A percentile compares a stretch with the other conserved stretches of the same genome.
Evolutionary conservation across 2,329 filamentous ascomycete genomes (phyloP).

Genomic region (Trichoderma semiorbis): DNA sequence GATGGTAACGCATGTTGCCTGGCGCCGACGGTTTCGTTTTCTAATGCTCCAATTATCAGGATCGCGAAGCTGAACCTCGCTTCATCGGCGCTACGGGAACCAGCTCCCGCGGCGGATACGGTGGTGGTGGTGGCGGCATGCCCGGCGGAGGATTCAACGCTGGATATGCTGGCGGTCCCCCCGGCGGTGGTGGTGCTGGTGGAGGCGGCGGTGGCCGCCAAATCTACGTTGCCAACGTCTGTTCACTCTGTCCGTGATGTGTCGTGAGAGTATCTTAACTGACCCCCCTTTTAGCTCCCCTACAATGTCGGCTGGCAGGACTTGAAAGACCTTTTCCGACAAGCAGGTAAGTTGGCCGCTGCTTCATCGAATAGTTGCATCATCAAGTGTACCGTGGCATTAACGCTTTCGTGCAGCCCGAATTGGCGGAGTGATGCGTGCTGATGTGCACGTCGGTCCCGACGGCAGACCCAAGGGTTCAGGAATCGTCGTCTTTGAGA

Average conservation of each 20-base stretch:
- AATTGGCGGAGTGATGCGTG: conserved; percentile 80
- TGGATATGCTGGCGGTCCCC: conserved; percentile 48
- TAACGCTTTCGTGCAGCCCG: conserved; percentile 38
- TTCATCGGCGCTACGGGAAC: conserved; percentile 74
- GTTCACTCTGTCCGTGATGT: conserved; percentile 41
- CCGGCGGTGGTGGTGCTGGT: conserved; percentile 50
- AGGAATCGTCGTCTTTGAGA: conserved; percentile 95
- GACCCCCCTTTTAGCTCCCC: conserved; percentile 64
- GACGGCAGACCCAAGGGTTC: conserved; percentile 95
- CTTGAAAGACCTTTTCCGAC: conserved; percentile 95
- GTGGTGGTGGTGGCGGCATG: conserved; percentile 51
- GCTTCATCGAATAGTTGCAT: too few relatives aligned
- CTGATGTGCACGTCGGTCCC: conserved; percentile 88
- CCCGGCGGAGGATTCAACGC: conserved; percentile 53
- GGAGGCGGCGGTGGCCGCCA: conserved; percentile 66
- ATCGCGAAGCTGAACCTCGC: conserved; percentile 95
- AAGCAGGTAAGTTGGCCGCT: conserved; percentile 71
- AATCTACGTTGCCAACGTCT: conserved; percentile 97
- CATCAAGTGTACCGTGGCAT: background rate
- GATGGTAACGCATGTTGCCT: background rate
- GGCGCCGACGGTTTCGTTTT: background rate
- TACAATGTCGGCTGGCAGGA: conserved; percentile 99
- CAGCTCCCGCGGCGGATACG: conserved; percentile 58
- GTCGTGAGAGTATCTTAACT: conserved; percentile 22
- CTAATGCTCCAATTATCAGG: conserved; percentile 48